These are phyloP conservation scores for Santalum album DNA, from an alignment of 164 flowering plant species.

Conservation along the genomic window DNA sequence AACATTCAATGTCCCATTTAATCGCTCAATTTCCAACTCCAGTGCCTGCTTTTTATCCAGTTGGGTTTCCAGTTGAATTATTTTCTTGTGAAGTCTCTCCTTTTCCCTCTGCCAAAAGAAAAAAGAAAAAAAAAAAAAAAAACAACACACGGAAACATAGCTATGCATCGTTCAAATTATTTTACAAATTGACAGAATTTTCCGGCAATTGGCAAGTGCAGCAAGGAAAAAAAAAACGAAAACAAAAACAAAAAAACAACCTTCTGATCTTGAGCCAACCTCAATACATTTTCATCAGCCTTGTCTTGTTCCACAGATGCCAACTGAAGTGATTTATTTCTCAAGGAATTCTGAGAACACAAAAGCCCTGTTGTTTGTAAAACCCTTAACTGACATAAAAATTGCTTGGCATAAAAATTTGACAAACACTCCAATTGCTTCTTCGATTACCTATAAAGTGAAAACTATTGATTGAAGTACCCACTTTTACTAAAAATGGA, in stretches of 20 bases:
- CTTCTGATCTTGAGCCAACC: constrained; percentile 63
- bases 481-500: too few relatives aligned
- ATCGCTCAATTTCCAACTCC: constrained; percentile 48
- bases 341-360: constrained; percentile 33
- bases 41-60: constrained; percentile 52
- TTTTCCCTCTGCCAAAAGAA: constrained; percentile 46
- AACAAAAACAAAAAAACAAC: constrained; percentile 15
- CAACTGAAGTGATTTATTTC: constrained; percentile 39
- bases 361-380: too few relatives aligned
- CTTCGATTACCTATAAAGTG: too few relatives aligned
- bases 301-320: constrained; percentile 53
- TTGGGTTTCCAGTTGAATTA: constrained; percentile 43
- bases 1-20: constrained; percentile 47
- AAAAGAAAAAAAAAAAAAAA: too few relatives aligned
- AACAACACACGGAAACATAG: too few relatives aligned
- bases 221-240: too few relatives aligned
- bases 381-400: too few relatives aligned
- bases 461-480: too few relatives aligned
- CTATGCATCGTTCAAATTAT: not conserved
- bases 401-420: too few relatives aligned
- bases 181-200: not conserved
- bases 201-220: not conserved
- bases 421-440: too few relatives aligned
- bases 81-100: constrained; percentile 41
- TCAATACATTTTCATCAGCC: constrained; percentile 50